A percentile compares a stretch with the other conserved stretches of the same genome.
Conservation (phyloP, 208 protist species). For the Acanthamoeba sp. region DNA sequence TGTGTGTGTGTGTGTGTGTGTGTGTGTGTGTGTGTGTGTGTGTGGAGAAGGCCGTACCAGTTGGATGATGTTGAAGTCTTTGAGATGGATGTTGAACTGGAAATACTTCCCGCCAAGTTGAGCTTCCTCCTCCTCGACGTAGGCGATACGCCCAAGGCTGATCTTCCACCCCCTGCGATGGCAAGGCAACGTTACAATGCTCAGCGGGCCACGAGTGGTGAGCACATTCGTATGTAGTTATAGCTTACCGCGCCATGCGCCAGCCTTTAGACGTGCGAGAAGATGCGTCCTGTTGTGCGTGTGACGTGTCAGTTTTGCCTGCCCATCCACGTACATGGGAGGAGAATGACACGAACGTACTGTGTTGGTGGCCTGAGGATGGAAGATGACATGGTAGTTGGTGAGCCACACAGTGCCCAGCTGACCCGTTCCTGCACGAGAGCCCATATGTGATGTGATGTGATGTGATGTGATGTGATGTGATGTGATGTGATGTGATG, state of each 20-base stretch:
- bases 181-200: too few relatives aligned
- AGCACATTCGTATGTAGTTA: not conserved
- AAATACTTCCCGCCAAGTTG: slow-evolving; percentile 51
- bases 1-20: not conserved
- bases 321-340: too few relatives aligned
- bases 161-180: slow-evolving; percentile 32
- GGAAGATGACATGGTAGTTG: slow-evolving; percentile 59
- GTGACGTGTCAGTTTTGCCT: too few relatives aligned
- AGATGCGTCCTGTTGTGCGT: not conserved
- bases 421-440: not conserved
- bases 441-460: not conserved
- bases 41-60: not conserved
- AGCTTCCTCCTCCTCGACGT: slow-evolving; percentile 49
- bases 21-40: not conserved
- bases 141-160: not conserved
- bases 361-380: not conserved
- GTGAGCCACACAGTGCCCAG: slow-evolving; percentile 61
- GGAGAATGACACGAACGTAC: not conserved
- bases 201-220: too few relatives aligned
- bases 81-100: slow-evolving; percentile 68
- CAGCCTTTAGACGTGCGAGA: not conserved
- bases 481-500: too few relatives aligned
- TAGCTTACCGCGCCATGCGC: not conserved
- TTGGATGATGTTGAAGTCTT: slow-evolving; percentile 67
- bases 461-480: too few relatives aligned